phyloP scores from a whole-genome alignment of 2,329 filamentous ascomycete genomes.

The Tricladium varicosporioides region DNA sequence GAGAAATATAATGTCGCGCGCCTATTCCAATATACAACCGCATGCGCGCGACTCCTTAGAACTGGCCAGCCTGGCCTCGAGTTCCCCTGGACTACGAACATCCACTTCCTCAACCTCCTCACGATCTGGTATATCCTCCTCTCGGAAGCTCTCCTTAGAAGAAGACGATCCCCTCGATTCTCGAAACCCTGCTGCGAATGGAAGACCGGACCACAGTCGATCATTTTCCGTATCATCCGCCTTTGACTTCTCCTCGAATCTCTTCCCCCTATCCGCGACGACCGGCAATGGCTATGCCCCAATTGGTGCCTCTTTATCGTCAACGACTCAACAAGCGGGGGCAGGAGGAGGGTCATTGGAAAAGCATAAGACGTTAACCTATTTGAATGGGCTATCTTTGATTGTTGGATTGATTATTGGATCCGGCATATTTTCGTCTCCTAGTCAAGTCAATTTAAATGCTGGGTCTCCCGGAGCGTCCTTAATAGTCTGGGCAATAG shows the following conservation, averaged over 20 bases:
- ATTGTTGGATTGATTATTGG: slow-evolving; percentile 94
- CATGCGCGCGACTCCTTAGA: slow-evolving; percentile 83
- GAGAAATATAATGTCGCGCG: slow-evolving; percentile 29
- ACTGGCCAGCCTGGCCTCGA: slow-evolving; percentile 90
- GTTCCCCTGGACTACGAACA: slow-evolving; percentile 62
- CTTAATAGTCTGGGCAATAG: slow-evolving; percentile 86
- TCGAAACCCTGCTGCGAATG: slow-evolving; percentile 49
- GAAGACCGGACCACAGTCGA: slow-evolving; percentile 49
- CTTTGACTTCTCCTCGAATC: slow-evolving; percentile 91
- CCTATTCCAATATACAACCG: slow-evolving; percentile 29
- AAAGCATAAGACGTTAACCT: slow-evolving; percentile 94
- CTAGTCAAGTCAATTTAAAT: slow-evolving; percentile 87
- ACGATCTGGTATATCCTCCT: slow-evolving; percentile 86
- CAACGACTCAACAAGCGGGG: slow-evolving; percentile 52
- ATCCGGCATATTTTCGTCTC: slow-evolving; percentile 93
- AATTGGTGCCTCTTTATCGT: slow-evolving; percentile 71
- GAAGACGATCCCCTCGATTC: slow-evolving; percentile 77
- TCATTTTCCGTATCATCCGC: slow-evolving; percentile 89
- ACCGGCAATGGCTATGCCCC: slow-evolving; percentile 77
- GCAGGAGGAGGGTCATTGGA: slow-evolving; percentile 79
- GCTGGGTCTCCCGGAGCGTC: slow-evolving; percentile 89
- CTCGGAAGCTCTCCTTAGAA: slow-evolving; percentile 83
- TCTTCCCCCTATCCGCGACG: slow-evolving; percentile 89
- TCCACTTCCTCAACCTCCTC: slow-evolving; percentile 71
- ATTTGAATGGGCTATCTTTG: slow-evolving; percentile 86